phyloP scores from a whole-genome alignment of 1,139 yeast genomes.

The Yamadazyma sp. region DNA sequence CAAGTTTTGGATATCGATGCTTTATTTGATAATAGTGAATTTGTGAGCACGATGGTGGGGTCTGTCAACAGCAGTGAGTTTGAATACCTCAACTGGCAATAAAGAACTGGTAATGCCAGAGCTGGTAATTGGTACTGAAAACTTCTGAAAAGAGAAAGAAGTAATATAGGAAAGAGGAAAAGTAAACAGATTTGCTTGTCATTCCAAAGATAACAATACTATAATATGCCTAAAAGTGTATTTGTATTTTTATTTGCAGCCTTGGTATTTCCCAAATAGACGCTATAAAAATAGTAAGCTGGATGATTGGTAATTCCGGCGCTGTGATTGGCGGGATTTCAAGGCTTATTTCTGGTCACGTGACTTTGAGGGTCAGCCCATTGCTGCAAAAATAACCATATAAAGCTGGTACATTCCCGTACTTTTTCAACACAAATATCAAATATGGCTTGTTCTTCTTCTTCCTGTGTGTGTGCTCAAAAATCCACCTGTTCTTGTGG shows the following conservation, averaged over 20 bases:
- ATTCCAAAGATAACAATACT: too few relatives aligned
- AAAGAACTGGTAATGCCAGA: too few relatives aligned
- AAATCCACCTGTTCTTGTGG: constrained; percentile 55
- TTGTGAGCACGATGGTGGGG: constrained; percentile 12
- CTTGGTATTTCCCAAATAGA: constrained; percentile 6
- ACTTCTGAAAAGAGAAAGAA: too few relatives aligned
- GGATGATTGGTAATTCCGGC: constrained; percentile 13
- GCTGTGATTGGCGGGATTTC: constrained; percentile 12
- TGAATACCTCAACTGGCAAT: constrained; percentile 3
- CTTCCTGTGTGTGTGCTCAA: constrained; percentile 48
- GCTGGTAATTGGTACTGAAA: too few relatives aligned
- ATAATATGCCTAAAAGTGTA: too few relatives aligned
- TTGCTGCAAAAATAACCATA: neutral
- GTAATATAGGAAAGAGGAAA: too few relatives aligned
- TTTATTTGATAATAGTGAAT: constrained; percentile 10
- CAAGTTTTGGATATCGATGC: constrained; percentile 3
- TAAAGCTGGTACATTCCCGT: neutral
- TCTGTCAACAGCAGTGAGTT: constrained; percentile 7
- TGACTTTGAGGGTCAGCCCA: neutral
- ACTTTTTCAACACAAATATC: neutral
- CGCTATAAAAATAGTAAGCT: constrained; percentile 7
- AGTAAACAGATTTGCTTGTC: too few relatives aligned
- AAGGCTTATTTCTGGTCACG: neutral
- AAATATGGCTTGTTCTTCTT: constrained; percentile 44
- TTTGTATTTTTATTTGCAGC: too few relatives aligned